Percentiles rank a stretch among this genome's conserved stretches.
Evolutionary conservation across 805 yeast genomes (phyloP).

Genomic region (Komagataella kurtzmanii): DNA sequence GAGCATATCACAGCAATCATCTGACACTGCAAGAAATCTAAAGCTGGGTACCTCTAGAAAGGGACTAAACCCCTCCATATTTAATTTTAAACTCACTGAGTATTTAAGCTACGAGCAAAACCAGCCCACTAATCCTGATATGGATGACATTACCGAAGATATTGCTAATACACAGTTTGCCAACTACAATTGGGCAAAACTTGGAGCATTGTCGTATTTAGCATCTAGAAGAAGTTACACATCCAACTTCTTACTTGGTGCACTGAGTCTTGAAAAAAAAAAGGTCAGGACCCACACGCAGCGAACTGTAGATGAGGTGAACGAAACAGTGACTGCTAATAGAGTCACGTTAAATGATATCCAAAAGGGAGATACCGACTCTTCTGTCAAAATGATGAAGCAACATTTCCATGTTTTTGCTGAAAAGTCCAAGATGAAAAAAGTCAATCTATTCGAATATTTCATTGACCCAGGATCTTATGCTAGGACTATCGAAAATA

Average conservation of each 20-base stretch:
- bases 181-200: slow-evolving; percentile 39
- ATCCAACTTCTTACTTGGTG: slow-evolving; percentile 57
- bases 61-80: background rate
- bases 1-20: background rate
- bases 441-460: slow-evolving; percentile 48
- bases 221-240: slow-evolving; percentile 33
- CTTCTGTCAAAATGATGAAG: slow-evolving; percentile 48
- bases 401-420: slow-evolving; percentile 28
- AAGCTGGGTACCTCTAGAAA: background rate
- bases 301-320: slow-evolving; percentile 27
- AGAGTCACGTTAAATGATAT: slow-evolving; percentile 39
- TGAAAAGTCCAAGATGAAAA: slow-evolving; percentile 17
- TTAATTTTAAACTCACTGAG: background rate
- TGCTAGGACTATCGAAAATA: slow-evolving; percentile 68
- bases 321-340: slow-evolving; percentile 36
- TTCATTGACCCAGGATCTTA: slow-evolving; percentile 68
- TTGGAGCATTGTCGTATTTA: slow-evolving; percentile 38
- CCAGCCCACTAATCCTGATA: slow-evolving; percentile 6
- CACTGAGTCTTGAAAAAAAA: slow-evolving; percentile 49
- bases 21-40: background rate
- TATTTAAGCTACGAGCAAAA: background rate
- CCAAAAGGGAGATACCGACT: slow-evolving; percentile 38
- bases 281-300: slow-evolving; percentile 23
- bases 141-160: slow-evolving; percentile 7
- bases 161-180: slow-evolving; percentile 9